Conservation (phyloP, 805 yeast genomes). For the Metschnikowia arizonensis region DNA sequence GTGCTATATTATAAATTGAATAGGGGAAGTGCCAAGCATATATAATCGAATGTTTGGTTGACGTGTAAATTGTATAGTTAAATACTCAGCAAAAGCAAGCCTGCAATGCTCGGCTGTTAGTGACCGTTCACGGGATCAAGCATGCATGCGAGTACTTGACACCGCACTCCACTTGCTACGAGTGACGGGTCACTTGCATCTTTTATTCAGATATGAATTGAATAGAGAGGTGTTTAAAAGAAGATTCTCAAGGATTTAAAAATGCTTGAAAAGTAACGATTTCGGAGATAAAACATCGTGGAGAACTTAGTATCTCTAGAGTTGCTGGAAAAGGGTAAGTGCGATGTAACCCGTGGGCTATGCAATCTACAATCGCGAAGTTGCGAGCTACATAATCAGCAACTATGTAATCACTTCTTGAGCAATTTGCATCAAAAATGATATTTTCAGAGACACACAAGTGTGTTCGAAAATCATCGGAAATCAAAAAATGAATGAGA, state of each 20-base stretch:
- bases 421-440: too few species aligned
- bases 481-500: not conserved
- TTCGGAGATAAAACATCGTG: too few species aligned
- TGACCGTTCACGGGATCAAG: not conserved
- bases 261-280: too few species aligned
- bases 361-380: not conserved
- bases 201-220: not conserved
- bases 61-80: not conserved
- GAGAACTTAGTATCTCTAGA: not conserved
- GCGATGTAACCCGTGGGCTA: not conserved
- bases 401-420: not conserved
- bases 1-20: not conserved
- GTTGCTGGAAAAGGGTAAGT: not conserved
- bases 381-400: not conserved
- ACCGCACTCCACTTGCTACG: not conserved
- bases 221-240: not conserved
- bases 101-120: conserved; percentile 1
- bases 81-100: not conserved
- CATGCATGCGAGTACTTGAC: not conserved
- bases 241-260: too few species aligned
- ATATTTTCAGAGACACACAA: too few species aligned
- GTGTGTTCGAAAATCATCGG: not conserved
- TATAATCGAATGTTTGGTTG: not conserved
- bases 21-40: not conserved
- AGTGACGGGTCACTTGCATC: not conserved